Conservation (phyloP, 208 protist genomes). For the Vickermania ingenoplastis region DNA sequence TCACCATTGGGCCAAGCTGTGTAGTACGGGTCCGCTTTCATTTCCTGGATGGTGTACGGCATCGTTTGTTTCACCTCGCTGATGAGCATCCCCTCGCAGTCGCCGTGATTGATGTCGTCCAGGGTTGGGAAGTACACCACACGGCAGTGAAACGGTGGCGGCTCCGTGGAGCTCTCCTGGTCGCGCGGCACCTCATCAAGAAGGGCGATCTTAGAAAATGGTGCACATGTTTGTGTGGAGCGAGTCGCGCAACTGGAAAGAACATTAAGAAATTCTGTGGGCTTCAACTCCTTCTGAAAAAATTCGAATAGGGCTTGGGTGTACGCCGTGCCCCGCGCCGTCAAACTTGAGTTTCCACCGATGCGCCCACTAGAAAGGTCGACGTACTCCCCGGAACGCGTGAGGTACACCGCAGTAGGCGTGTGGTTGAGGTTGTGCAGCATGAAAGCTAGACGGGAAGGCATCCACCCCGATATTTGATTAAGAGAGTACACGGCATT, state of each 20-base stretch:
- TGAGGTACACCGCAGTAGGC: constrained; percentile 70
- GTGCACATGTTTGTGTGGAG: constrained; percentile 69
- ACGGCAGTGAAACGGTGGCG: constrained; percentile 34
- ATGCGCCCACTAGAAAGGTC: constrained; percentile 66
- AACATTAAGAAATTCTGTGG: constrained; percentile 30
- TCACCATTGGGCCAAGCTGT: constrained; percentile 84
- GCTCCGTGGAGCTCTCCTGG: not conserved
- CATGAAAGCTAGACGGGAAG: constrained; percentile 76
- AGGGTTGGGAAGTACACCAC: constrained; percentile 80
- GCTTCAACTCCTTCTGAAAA: constrained; percentile 40
- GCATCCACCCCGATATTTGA: constrained; percentile 84
- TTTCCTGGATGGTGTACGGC: constrained; percentile 63
- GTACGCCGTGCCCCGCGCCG: constrained; percentile 61
- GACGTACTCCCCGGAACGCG: constrained; percentile 75
- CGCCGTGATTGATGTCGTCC: constrained; percentile 81
- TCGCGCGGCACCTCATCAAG: not conserved
- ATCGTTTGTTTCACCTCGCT: constrained; percentile 64
- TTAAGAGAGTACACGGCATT: constrained; percentile 64
- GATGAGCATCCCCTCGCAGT: constrained; percentile 74
- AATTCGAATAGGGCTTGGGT: constrained; percentile 56
- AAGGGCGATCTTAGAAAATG: constrained; percentile 43
- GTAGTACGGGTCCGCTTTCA: constrained; percentile 80
- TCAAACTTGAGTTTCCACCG: constrained; percentile 78
- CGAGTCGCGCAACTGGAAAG: constrained; percentile 82
- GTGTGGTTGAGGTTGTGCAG: constrained; percentile 77